Evolutionary conservation across 2,329 filamentous ascomycete genomes (phyloP).

Genomic region (Colletotrichum australisinense): DNA sequence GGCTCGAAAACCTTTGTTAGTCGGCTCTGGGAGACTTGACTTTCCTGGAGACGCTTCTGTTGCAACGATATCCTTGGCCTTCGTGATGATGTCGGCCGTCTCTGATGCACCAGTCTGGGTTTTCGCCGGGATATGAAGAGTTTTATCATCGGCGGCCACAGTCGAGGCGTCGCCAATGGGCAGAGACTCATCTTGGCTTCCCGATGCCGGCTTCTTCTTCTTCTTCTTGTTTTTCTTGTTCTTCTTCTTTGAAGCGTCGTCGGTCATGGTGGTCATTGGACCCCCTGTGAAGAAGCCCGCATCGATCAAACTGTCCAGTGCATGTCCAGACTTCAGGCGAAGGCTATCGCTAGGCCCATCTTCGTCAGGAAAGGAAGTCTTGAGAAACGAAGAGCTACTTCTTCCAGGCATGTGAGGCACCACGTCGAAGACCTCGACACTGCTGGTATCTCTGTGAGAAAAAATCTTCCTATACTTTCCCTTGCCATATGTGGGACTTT

Average conservation of each 20-base stretch:
- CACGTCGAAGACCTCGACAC: background rate
- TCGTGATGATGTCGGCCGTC: background rate
- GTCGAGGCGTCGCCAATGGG: background rate
- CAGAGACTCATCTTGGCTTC: background rate
- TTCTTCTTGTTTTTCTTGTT: conserved; percentile 43
- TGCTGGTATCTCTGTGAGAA: background rate
- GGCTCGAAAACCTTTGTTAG: conserved; percentile 40
- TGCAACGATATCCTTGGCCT: background rate
- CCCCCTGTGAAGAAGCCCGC: background rate
- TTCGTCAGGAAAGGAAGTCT: background rate
- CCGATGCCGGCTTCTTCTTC: conserved; percentile 29
- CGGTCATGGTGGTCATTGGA: background rate
- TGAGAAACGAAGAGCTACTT: background rate
- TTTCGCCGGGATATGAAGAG: background rate
- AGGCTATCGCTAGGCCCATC: background rate
- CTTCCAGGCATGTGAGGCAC: background rate
- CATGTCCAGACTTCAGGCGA: background rate
- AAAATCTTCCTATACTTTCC: conserved; percentile 16
- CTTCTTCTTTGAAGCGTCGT: conserved; percentile 6
- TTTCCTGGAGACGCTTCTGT: background rate
- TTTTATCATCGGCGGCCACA: background rate
- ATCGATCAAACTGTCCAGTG: conserved; percentile 2
- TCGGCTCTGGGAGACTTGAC: background rate
- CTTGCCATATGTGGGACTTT: background rate
- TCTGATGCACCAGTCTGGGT: background rate